Percentiles rank a stretch among this genome's conserved stretches.
phyloP scores from a whole-genome alignment of 345 rosid species.

The Viola odorata region DNA sequence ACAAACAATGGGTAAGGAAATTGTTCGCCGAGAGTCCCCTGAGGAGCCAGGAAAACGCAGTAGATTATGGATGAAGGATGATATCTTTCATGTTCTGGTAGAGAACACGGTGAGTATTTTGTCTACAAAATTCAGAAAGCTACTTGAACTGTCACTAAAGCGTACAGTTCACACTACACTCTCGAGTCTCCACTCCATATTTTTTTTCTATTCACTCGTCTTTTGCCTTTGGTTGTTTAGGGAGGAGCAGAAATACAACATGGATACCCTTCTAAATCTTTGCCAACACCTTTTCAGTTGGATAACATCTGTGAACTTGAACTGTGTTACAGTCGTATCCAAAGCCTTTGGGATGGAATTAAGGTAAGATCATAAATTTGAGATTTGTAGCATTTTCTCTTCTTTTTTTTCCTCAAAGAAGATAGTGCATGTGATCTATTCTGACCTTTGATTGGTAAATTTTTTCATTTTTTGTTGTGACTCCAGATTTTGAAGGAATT shows the following conservation, averaged over 20 bases:
- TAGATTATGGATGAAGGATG: background rate
- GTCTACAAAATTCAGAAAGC: background rate
- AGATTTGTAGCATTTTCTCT: background rate
- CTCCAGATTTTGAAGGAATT: background rate
- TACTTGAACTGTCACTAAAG: background rate
- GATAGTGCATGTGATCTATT: background rate
- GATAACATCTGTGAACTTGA: constrained; percentile 8
- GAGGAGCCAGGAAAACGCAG: constrained; percentile 8
- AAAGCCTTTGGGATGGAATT: constrained; percentile 6
- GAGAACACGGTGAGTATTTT: background rate
- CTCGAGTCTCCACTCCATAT: background rate
- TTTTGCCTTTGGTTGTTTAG: constrained; percentile 7
- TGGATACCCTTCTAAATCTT: constrained; percentile 9
- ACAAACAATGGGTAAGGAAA: constrained; percentile 1
- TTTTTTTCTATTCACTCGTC: background rate
- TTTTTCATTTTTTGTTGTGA: background rate
- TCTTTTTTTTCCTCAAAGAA: background rate
- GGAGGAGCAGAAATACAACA: constrained; percentile 29
- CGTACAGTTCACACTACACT: background rate
- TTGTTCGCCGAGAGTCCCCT: constrained; percentile 3
- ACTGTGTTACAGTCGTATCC: constrained; percentile 4
- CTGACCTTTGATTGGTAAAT: background rate
- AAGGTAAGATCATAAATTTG: background rate
- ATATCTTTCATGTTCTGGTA: background rate
- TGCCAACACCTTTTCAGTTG: constrained; percentile 15